Conservation (phyloP, 2,329 filamentous ascomycete genomes). For the Madurella mycetomatis region DNA sequence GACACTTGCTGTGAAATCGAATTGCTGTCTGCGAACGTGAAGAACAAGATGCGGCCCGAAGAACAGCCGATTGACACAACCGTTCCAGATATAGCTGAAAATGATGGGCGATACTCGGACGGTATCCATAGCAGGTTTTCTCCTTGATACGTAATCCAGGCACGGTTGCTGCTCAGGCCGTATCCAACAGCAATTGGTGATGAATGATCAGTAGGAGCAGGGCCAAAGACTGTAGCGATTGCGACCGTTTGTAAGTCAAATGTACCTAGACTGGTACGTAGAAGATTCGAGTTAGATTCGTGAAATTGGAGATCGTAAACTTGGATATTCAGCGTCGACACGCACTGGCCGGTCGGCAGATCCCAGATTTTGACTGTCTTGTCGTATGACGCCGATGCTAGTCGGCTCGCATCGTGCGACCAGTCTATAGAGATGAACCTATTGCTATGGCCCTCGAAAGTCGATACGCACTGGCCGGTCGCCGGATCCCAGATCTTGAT, state of each 20-base stretch:
- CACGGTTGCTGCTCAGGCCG: neutral
- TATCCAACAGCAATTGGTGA: neutral
- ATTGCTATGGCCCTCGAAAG: too few species aligned
- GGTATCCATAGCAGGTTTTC: constrained; percentile 2
- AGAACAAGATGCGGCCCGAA: constrained; percentile 2
- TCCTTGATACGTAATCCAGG: constrained; percentile 1
- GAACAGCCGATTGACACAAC: constrained; percentile 2
- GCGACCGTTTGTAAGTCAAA: neutral
- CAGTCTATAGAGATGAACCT: too few species aligned
- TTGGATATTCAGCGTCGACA: neutral
- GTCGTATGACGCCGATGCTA: too few species aligned
- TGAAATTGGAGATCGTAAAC: too few species aligned
- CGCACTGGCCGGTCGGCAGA: too few species aligned
- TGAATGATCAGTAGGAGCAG: neutral
- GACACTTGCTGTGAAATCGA: neutral
- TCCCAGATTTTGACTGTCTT: too few species aligned
- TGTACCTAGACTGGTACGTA: neutral
- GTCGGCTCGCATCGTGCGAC: too few species aligned
- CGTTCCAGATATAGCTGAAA: constrained; percentile 1
- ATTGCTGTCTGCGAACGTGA: neutral
- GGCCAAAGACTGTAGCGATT: neutral
- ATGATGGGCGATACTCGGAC: neutral
- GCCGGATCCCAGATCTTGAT: too few species aligned
- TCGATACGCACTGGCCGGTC: too few species aligned
- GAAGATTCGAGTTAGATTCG: neutral